Evolutionary conservation across 73 alveolate species (phyloP).

Genomic region (Paramecium tetraurelia): DNA sequence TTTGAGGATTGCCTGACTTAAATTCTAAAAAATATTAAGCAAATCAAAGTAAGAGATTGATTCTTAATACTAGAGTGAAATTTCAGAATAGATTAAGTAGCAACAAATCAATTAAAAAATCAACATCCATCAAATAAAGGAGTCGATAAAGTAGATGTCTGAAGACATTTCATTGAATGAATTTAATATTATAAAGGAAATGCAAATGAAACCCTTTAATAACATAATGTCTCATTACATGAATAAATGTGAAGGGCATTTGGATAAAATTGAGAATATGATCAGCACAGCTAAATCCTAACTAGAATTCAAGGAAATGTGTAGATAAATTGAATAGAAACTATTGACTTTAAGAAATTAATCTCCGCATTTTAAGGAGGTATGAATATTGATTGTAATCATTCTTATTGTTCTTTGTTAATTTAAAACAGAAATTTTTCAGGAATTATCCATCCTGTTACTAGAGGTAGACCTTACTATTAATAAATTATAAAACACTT

Average conservation of each 20-base stretch:
- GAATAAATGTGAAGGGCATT: not conserved
- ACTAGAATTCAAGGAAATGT: not conserved
- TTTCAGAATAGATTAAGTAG: not conserved
- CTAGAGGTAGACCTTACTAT: not conserved
- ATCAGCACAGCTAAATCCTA: not conserved
- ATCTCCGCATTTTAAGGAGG: not conserved
- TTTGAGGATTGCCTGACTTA: not conserved
- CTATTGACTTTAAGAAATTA: not conserved
- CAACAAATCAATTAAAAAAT: not conserved
- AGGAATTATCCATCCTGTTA: constrained; percentile 1
- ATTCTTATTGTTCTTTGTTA: not conserved
- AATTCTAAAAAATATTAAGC: not conserved
- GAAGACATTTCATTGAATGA: not conserved
- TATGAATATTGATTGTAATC: not conserved
- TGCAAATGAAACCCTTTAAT: constrained; percentile 14
- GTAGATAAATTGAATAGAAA: not conserved
- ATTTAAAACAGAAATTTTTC: not conserved
- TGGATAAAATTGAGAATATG: not conserved
- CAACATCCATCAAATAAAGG: not conserved
- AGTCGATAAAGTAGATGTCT: not conserved
- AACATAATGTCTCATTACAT: not conserved
- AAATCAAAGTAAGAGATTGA: not conserved
- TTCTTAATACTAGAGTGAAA: not conserved
- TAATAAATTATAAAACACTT: not conserved
- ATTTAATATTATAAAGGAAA: not conserved